These are phyloP conservation scores for Mucuna pruriens DNA, from an alignment of 306 rosid genomes.

Conservation along the genomic window DNA sequence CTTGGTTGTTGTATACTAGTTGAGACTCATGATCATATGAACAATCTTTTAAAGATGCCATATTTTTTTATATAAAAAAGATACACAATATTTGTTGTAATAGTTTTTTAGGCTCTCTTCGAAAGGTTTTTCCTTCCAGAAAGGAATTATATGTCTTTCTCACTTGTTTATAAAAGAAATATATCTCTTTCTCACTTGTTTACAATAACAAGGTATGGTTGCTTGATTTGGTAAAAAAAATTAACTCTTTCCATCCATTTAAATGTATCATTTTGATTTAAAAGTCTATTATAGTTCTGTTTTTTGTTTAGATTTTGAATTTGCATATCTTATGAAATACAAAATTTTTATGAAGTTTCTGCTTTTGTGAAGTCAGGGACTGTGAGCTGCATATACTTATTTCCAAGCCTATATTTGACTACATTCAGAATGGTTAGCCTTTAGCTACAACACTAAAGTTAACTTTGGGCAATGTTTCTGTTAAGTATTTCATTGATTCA, in stretches of 20 bases:
- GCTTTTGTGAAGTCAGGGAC: constrained; percentile 20
- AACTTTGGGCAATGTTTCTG: constrained; percentile 42
- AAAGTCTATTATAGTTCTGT: background rate
- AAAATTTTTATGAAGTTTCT: background rate
- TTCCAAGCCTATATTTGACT: constrained; percentile 30
- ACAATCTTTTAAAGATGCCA: background rate
- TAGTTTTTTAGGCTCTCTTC: constrained; percentile 61
- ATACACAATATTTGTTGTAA: background rate
- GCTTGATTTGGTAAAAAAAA: constrained; percentile 64
- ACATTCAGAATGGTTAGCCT: constrained; percentile 43
- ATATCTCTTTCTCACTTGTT: constrained; percentile 67
- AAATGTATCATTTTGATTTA: background rate
- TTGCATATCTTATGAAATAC: background rate
- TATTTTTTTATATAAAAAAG: background rate
- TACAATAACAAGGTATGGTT: constrained; percentile 59
- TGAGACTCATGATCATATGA: background rate
- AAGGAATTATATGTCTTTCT: constrained; percentile 67
- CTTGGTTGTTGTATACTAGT: background rate
- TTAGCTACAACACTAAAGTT: constrained; percentile 50
- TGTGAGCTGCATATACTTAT: background rate
- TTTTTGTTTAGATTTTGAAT: background rate
- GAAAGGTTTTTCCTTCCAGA: constrained; percentile 64
- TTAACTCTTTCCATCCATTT: background rate
- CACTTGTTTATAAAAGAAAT: constrained; percentile 61
- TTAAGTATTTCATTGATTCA: constrained; percentile 53